Base-by-base conservation (phyloP, 805 yeast species). In the Wickerhamiella kurtzmanii region DNA sequence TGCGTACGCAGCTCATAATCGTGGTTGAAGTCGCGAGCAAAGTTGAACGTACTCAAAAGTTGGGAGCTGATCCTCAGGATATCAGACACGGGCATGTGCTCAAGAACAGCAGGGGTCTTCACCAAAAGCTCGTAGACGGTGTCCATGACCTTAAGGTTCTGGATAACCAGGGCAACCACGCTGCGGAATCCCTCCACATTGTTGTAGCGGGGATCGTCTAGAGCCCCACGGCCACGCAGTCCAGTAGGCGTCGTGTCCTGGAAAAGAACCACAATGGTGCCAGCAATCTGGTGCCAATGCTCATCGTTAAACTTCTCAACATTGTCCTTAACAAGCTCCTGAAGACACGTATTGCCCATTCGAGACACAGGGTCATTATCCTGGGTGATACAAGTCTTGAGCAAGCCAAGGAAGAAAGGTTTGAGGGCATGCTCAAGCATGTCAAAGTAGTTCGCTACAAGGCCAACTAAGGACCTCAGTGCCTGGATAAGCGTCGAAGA, bases 401-500 rank as follows among this genome's bases (percentile, higher is more conserved):
- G 65, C 44, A 94, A 70, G 17, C 77, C 77, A 63, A 94, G 70
- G 61, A 82, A 86, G 60, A 82, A 86, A 1, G 85, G 92, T 50
- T 78, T 83, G 44, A 89, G 69, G 74, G 83, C 76, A 38, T 76
- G 71, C 55, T 79, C 79, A 58, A 92, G 74, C 2, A 80, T 73
- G 38, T 75, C 83, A 61, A 88, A 92, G 64, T 83, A 89, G 52
- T 80, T 82, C 0, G 87, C 75, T 59, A 89, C 83, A 48, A 92
- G 68, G 0, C 83, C 79, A 56, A 89, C 80, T 79, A 87, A 75
- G 57, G 84, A 84, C 62, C 94, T 77, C 60, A 94, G 69, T 0
- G 97, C 97, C 64, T 92, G 98, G 52, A 94, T 87, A 64, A 92
- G 73, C 0, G 99, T 92, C 0, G 98, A 88, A 0, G 96, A 86